Evolutionary conservation across 257 asterid species (phyloP), one percentile per base, ranked within the genome.

Genomic region (Petunia axillaris): DNA sequence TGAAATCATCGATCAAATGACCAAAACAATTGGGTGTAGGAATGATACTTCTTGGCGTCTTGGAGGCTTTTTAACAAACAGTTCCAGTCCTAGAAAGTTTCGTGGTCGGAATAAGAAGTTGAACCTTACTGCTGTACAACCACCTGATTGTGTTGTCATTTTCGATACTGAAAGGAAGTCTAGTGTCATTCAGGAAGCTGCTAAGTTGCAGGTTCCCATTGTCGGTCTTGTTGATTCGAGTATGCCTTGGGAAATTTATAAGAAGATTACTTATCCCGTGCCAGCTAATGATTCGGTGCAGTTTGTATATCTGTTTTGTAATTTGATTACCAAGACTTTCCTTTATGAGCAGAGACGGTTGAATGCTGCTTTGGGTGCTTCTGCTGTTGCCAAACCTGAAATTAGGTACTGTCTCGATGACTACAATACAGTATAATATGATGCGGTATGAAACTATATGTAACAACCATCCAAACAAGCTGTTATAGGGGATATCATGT

Each of bases 141-240:
- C 98, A 6, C 98, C 98, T 50, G 99, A 93, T 82, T 95, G 99
- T 43, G 86, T 95, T 1, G 97, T 95, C 76, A 91, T 95, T 7
- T 89, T 95, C 55, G 99, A 95, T 81, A 85, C 97, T 4, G 99
- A 92, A 81, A 84, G 90, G 88, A 95, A 92, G 89, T 86, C 93
- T 79, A 92, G 95, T 10, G 98, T 95, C 58, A 91, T 95, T 66
- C 78, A 83, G 81, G 99, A 95, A 83, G 99, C 99, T 44, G 37
- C 79, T 79, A 91, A 86, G 85, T 85, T 95, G 88, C 94, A 92
- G 85, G 90, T 95, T 83, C 99, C 99, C 38, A 83, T 95, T 9
- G 99, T 95, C 52, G 99, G 98, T 57, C 82, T 95, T 82, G 97
- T 95, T 52, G 96, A 93, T 84, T 89, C 99, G 63, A 91, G 95